Evolutionary conservation across 2,329 filamentous ascomycete species (phyloP), one percentile per base, ranked within the genome.

Genomic region (Colletotrichum spaethianum): DNA sequence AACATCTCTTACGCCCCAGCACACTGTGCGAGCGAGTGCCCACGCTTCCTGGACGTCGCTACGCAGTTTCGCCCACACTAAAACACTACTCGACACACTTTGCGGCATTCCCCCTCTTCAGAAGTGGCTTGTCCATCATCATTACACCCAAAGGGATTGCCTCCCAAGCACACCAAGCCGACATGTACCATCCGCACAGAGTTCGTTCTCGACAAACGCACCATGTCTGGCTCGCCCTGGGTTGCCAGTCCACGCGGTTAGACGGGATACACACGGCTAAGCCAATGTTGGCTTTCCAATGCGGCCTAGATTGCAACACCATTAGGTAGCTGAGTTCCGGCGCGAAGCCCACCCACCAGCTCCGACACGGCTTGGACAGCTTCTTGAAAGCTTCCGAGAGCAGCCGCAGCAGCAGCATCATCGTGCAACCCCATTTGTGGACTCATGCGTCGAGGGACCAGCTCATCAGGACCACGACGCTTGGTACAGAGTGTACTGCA

Each of bases 71-170:
- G 44, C 53, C 70, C 70, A 72, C 70, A 72, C 70, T 63, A 72
- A 72, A 72, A 72, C 70, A 64, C 66, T 20, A 70, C 59, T 64
- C 66, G 66, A 72, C 65, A 72, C 65, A 72, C 70, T 72, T 63
- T 64, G 46, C 53, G 62, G 64, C 59, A 70, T 72, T 69, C 66
- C 70, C 63, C 66, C 70, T 72, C 65, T 46, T 40, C 42, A 50
- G 40, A 40, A 61, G 65, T 72, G 66, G 60, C 65, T 72, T 72
- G 70, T 72, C 46, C 46, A 70, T 72, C 65, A 69, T 69, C 44
- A 55, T 65, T 46, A 67, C 56, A 64, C 53, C 59, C 48, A 50
- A 63, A 38, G 38, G 40, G 50, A 69, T 60, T 52, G 65, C 55
- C 57, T 60, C 7, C 53, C 57, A 40, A 69, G 59, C 44, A 46